These are phyloP conservation scores for Tripidium arundinaceum DNA, from an alignment of 202 grass and related monocot genomes.

Conservation along the genomic window DNA sequence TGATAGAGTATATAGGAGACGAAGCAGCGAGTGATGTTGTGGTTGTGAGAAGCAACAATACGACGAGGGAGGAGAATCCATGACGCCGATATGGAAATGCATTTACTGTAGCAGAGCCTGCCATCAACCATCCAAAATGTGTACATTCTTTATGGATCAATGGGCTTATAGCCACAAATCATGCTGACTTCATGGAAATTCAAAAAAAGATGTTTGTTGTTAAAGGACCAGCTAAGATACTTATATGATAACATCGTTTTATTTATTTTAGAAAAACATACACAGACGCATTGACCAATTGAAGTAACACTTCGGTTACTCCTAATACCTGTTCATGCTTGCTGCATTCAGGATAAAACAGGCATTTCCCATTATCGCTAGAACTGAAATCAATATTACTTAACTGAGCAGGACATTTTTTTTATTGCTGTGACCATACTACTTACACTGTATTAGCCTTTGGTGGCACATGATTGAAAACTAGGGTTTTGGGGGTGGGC, in stretches of 20 bases:
- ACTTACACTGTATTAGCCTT: slow-evolving; percentile 4
- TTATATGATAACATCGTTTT: slow-evolving; percentile 8
- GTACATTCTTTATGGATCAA: slow-evolving; percentile 23
- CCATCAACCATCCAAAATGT: neutral
- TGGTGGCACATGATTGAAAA: slow-evolving; percentile 5
- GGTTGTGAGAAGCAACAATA: neutral
- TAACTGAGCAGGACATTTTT: neutral
- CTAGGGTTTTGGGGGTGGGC: neutral
- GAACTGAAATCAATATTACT: neutral
- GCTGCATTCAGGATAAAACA: neutral
- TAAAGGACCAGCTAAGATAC: neutral
- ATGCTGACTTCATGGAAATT: slow-evolving; percentile 3
- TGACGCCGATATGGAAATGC: neutral
- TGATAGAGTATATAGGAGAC: too few species aligned
- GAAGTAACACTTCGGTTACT: neutral
- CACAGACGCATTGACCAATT: neutral
- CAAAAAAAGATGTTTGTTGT: neutral
- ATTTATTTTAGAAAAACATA: neutral
- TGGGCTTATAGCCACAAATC: too few species aligned
- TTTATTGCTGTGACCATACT: slow-evolving; percentile 13
- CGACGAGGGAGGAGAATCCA: neutral
- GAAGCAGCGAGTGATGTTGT: neutral
- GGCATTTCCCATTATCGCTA: neutral
- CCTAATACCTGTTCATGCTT: neutral
- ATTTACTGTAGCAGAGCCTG: too few species aligned